A percentile compares a stretch with the other conserved stretches of the same genome.
Conservation (phyloP, 176 grass and related monocot genomes). For the Raddia distichophylla region DNA sequence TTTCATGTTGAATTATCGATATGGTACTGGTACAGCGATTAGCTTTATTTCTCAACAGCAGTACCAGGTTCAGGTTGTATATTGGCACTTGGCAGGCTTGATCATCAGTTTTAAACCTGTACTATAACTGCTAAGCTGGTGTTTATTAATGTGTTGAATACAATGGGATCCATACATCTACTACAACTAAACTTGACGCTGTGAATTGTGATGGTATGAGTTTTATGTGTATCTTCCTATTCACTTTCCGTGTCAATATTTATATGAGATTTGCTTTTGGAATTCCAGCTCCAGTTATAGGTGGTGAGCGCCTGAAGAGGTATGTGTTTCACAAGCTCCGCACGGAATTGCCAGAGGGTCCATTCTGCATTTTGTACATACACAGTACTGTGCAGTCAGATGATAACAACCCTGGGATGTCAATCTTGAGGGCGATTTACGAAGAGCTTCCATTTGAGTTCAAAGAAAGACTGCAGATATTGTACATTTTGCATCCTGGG, state of each 20-base stretch:
- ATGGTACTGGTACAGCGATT: background rate
- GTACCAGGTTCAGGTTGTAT: background rate
- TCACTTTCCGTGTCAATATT: background rate
- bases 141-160: background rate
- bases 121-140: background rate
- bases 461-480: constrained; percentile 75
- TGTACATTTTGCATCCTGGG: constrained; percentile 90
- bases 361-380: constrained; percentile 87
- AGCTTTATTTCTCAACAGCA: background rate
- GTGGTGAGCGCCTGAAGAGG: constrained; percentile 75
- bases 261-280: constrained; percentile 17
- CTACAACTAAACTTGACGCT: background rate
- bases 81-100: too few species aligned
- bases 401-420: constrained; percentile 95
- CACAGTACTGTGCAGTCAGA: constrained; percentile 86
- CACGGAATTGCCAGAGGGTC: constrained; percentile 63
- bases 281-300: constrained; percentile 74
- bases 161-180: background rate
- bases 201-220: background rate
- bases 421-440: constrained; percentile 79
- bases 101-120: background rate
- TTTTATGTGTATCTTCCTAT: background rate
- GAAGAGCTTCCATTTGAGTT: constrained; percentile 75
- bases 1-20: background rate
- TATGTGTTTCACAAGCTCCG: constrained; percentile 72